Evolutionary conservation across 805 yeast species (phyloP).

Genomic region (Lachancea kluyveri): DNA sequence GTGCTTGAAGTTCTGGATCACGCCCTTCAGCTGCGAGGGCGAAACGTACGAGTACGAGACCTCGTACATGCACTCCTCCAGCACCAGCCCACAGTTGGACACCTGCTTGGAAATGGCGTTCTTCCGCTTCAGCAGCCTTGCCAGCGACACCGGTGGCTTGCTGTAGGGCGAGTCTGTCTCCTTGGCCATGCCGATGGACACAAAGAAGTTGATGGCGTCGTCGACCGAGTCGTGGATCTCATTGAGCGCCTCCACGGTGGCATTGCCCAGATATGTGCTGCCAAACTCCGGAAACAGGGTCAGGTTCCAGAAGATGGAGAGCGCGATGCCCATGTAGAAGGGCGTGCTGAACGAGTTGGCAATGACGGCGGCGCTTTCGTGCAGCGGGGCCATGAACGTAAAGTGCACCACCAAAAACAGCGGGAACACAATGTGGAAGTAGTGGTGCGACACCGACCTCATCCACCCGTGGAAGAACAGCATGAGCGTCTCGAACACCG

Average conservation of each 20-base stretch:
- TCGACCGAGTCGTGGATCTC: slow-evolving; percentile 37
- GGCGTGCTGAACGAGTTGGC: slow-evolving; percentile 37
- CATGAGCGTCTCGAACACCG: slow-evolving; percentile 41
- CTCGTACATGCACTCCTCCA: slow-evolving; percentile 44
- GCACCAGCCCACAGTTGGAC: slow-evolving; percentile 32
- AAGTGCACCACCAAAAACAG: slow-evolving; percentile 46
- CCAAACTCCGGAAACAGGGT: slow-evolving; percentile 47
- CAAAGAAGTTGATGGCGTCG: slow-evolving; percentile 35
- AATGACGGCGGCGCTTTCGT: slow-evolving; percentile 26
- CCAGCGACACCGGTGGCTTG: slow-evolving; percentile 24
- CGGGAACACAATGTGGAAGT: slow-evolving; percentile 42
- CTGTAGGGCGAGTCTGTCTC: slow-evolving; percentile 13
- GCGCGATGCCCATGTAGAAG: slow-evolving; percentile 40
- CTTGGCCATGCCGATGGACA: slow-evolving; percentile 18
- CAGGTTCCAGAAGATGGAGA: slow-evolving; percentile 39
- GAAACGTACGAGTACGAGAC: slow-evolving; percentile 42
- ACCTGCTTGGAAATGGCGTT: slow-evolving; percentile 30
- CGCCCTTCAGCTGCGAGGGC: slow-evolving; percentile 35
- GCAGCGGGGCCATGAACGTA: slow-evolving; percentile 35
- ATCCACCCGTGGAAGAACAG: slow-evolving; percentile 44
- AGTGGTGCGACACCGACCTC: slow-evolving; percentile 40
- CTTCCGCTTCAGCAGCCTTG: slow-evolving; percentile 32
- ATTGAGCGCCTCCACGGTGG: slow-evolving; percentile 35
- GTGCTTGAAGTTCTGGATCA: slow-evolving; percentile 30
- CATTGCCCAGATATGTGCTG: slow-evolving; percentile 40